Conservation (phyloP, 441 rosid genomes). For the Metrosideros polymorpha region DNA sequence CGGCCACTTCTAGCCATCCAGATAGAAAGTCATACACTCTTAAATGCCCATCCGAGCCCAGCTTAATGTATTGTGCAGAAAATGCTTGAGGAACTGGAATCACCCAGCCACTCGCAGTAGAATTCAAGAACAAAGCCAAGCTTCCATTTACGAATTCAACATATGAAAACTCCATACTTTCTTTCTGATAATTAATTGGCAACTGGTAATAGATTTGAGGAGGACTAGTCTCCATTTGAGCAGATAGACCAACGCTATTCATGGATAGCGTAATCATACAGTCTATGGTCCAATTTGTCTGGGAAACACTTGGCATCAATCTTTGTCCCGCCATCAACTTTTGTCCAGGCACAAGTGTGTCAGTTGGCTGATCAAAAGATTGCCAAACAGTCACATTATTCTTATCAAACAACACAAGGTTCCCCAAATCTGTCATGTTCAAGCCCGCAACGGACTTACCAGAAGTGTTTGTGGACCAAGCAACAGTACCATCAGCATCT, state of each 20-base stretch:
- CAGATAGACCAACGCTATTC: not conserved
- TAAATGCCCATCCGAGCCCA: constrained; percentile 14
- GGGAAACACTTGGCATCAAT: not conserved
- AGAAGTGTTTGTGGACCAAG: not conserved
- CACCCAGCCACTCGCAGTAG: too few species aligned
- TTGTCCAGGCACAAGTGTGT: constrained; percentile 7
- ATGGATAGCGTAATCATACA: not conserved
- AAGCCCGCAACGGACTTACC: not conserved
- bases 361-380: constrained; percentile 8
- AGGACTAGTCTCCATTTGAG: not conserved
- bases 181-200: fast-evolving
- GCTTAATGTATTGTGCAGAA: constrained; percentile 1
- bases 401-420: not conserved
- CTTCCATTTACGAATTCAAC: not conserved
- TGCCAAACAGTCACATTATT: not conserved
- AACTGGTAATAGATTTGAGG: not conserved
- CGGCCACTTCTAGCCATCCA: not conserved
- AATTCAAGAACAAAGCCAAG: not conserved
- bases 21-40: not conserved
- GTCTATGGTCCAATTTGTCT: not conserved
- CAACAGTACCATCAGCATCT: not conserved
- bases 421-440: not conserved
- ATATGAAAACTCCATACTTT: not conserved
- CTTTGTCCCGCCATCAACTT: not conserved
- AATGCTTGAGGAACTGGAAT: too few species aligned